phyloP scores from a whole-genome alignment of 1,139 yeast genomes.

The Candida sanyaensis region DNA sequence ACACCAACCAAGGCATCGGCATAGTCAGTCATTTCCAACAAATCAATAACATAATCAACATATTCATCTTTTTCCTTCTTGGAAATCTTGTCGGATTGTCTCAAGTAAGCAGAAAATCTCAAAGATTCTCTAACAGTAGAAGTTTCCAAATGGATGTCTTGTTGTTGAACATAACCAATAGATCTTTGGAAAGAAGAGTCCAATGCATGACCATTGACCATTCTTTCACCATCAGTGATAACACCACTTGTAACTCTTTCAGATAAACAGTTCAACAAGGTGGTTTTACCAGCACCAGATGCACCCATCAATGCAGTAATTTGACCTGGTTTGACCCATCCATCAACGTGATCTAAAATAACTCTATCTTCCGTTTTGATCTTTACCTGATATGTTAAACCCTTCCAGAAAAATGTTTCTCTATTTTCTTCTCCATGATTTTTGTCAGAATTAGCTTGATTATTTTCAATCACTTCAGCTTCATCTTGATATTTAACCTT shows the following conservation, averaged over 20 bases:
- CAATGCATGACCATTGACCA: constrained; percentile 34
- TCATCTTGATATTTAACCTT: constrained; percentile 10
- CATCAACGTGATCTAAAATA: constrained; percentile 69
- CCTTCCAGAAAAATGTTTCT: constrained; percentile 77
- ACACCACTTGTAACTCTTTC: constrained; percentile 36
- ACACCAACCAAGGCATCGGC: constrained; percentile 43
- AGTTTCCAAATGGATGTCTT: constrained; percentile 37
- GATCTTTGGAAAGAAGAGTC: constrained; percentile 40
- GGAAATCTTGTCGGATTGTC: constrained; percentile 32
- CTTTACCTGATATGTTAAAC: constrained; percentile 72
- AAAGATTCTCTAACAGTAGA: constrained; percentile 40
- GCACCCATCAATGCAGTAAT: constrained; percentile 32
- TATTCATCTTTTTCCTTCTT: constrained; percentile 31
- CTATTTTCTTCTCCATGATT: too few species aligned
- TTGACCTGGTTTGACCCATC: constrained; percentile 49
- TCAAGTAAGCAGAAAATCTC: constrained; percentile 33
- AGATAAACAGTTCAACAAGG: constrained; percentile 32
- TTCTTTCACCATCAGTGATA: constrained; percentile 33
- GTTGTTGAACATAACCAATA: constrained; percentile 42
- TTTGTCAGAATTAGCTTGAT: too few species aligned
- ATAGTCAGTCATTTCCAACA: constrained; percentile 18
- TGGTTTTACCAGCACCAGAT: constrained; percentile 37
- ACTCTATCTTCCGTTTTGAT: constrained; percentile 64
- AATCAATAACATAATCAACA: constrained; percentile 36
- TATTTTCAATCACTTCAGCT: constrained; percentile 52